A percentile compares a stretch with the other conserved stretches of the same genome.
Conservation (phyloP, 148 eudicot genomes). For the Drosera capensis region DNA sequence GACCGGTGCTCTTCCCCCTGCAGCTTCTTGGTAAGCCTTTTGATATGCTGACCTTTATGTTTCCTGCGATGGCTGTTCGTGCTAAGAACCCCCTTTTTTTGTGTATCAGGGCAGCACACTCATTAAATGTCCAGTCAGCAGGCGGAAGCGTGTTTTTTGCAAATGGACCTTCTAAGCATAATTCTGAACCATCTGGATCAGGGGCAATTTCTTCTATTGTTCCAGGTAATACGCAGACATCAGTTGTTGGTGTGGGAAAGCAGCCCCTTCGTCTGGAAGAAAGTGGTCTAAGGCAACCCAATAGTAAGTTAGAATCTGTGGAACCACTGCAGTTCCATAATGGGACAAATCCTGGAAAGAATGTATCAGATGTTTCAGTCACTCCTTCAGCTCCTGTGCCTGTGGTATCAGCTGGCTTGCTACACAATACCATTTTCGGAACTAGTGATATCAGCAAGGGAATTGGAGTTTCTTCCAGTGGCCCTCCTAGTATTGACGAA, state of each 20-base stretch:
- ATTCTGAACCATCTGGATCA: constrained; percentile 25
- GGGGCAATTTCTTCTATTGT: constrained; percentile 24
- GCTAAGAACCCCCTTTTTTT: neutral
- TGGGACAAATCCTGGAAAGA: constrained; percentile 14
- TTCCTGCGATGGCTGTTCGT: neutral
- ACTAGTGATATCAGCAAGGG: constrained; percentile 6
- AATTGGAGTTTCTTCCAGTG: neutral
- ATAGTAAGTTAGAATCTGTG: constrained; percentile 21
- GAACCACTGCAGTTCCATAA: constrained; percentile 14
- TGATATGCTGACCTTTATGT: neutral
- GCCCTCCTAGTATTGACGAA: constrained; percentile 8
- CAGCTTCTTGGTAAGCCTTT: constrained; percentile 68
- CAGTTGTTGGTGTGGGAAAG: constrained; percentile 26
- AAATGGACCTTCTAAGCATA: constrained; percentile 44
- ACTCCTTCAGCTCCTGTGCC: constrained; percentile 11
- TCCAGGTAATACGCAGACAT: constrained; percentile 15
- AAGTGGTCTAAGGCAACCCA: constrained; percentile 13
- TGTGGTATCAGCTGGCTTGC: constrained; percentile 14
- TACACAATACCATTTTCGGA: constrained; percentile 8
- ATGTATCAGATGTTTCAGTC: constrained; percentile 1
- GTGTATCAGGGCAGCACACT: constrained; percentile 46
- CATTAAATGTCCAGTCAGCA: constrained; percentile 32
- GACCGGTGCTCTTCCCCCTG: constrained; percentile 71
- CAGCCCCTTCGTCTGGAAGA: constrained; percentile 23
- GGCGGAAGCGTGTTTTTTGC: constrained; percentile 25